Evolutionary conservation across 2,329 filamentous ascomycete genomes (phyloP).

Genomic region (Annulohypoxylon truncatum): DNA sequence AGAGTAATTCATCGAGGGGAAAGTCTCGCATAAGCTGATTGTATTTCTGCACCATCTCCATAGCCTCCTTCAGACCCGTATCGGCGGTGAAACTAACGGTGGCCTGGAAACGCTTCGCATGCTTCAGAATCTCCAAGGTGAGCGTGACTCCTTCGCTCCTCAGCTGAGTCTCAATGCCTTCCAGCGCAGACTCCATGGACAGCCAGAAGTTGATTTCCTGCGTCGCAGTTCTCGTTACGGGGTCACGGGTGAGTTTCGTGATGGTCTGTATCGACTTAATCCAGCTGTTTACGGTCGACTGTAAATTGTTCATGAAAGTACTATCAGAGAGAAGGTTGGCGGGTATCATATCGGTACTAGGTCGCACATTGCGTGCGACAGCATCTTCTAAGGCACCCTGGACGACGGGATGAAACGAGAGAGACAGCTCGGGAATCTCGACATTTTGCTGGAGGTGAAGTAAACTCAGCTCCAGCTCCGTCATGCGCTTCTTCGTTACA

Average conservation of each 20-base stretch:
- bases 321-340: conserved; percentile 84
- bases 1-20: conserved; percentile 91
- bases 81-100: conserved; percentile 97
- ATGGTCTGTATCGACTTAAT: conserved; percentile 98
- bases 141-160: conserved; percentile 88
- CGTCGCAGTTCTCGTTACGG: conserved; percentile 79
- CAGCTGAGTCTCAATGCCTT: conserved; percentile 90
- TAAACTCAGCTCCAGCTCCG: conserved; percentile 90
- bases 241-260: conserved; percentile 92
- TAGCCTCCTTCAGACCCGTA: conserved; percentile 94
- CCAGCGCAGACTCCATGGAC: conserved; percentile 93
- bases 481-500: conserved; percentile 96
- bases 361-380: conserved; percentile 71
- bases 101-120: conserved; percentile 97
- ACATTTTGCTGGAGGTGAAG: conserved; percentile 96
- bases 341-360: conserved; percentile 83
- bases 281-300: conserved; percentile 95
- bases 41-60: conserved; percentile 97
- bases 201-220: conserved; percentile 99
- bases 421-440: conserved; percentile 91
- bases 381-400: conserved; percentile 87
- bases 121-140: conserved; percentile 93
- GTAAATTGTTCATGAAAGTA: conserved; percentile 90
- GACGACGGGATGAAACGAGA: conserved; percentile 89
- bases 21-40: conserved; percentile 99